Conservation (phyloP, 83 land plant species). For the Isoetes engelmannii region DNA sequence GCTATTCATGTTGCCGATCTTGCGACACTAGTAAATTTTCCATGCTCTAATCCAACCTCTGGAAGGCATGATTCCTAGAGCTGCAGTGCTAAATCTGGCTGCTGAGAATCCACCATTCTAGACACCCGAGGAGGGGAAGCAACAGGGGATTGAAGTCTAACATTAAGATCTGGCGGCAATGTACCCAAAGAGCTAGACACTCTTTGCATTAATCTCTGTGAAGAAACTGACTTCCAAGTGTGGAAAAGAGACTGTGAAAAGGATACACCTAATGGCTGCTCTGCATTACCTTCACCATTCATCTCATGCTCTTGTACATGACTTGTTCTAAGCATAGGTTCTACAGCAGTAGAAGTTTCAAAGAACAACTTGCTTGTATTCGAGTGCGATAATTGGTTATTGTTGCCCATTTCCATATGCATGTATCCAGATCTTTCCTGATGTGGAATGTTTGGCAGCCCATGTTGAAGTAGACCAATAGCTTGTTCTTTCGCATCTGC, state of each 20-base stretch:
- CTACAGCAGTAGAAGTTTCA: slow-evolving; percentile 5
- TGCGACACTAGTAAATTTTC: no score
- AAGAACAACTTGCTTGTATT: neutral
- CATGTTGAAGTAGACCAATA: neutral
- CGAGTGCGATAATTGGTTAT: slow-evolving; percentile 8
- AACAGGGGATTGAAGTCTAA: slow-evolving; percentile 46
- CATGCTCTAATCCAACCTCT: neutral
- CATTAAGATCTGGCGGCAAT: slow-evolving; percentile 61
- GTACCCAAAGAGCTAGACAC: slow-evolving; percentile 16
- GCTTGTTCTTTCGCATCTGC: no score
- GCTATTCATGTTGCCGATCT: no score
- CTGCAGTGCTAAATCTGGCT: slow-evolving; percentile 45
- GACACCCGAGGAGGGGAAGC: slow-evolving; percentile 44
- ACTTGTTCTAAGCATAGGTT: neutral
- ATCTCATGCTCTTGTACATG: slow-evolving; percentile 8
- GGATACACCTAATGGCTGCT: slow-evolving; percentile 1
- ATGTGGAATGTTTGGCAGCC: slow-evolving; percentile 18
- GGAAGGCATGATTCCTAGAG: slow-evolving; percentile 9
- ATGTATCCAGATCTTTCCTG: slow-evolving; percentile 5
- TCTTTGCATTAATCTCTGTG: slow-evolving; percentile 7
- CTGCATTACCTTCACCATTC: neutral
- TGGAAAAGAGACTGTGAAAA: slow-evolving; percentile 7
- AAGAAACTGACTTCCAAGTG: slow-evolving; percentile 15
- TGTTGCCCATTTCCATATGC: slow-evolving; percentile 3
- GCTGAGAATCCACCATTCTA: slow-evolving; percentile 41